These are phyloP conservation scores for Conringia planisiliqua DNA, from an alignment of 345 rosid genomes.

Conservation along the genomic window DNA sequence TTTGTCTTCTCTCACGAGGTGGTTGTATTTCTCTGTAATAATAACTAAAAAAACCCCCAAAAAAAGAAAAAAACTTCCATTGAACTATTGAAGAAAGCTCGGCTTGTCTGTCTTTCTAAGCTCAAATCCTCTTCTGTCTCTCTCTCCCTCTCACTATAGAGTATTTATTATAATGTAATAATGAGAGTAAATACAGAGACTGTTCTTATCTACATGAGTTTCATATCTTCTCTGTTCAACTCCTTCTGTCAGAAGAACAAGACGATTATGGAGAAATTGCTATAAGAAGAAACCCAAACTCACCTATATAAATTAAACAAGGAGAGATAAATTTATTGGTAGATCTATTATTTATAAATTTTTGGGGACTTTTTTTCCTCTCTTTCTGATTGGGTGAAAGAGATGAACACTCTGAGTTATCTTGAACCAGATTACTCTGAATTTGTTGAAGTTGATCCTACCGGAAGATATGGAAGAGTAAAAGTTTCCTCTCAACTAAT, in stretches of 20 bases:
- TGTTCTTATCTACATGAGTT: slow-evolving; percentile 26
- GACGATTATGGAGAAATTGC: slow-evolving; percentile 1
- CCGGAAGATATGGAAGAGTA: slow-evolving; percentile 99
- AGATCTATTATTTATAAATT: slow-evolving; percentile 18
- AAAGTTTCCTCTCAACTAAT: neutral
- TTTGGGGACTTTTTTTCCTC: neutral
- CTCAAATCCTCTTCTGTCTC: neutral
- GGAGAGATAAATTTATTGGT: slow-evolving; percentile 9
- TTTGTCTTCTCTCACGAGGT: slow-evolving; percentile 37
- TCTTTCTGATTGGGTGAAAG: slow-evolving; percentile 21
- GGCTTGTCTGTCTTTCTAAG: slow-evolving; percentile 12
- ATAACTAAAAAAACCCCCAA: neutral
- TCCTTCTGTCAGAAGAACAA: slow-evolving; percentile 23
- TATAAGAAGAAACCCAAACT: slow-evolving; percentile 27
- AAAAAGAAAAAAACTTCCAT: slow-evolving; percentile 3
- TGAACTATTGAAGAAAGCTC: slow-evolving; percentile 23
- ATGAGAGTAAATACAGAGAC: slow-evolving; percentile 17
- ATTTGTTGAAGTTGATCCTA: slow-evolving; percentile 97
- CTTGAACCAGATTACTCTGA: slow-evolving; percentile 62
- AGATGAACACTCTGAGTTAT: slow-evolving; percentile 66
- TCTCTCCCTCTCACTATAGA: neutral
- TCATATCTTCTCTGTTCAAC: slow-evolving; percentile 19
- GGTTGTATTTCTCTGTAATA: slow-evolving; percentile 14
- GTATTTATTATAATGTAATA: slow-evolving; percentile 25
- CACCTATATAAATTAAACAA: neutral